phyloP scores from a whole-genome alignment of 805 yeast genomes.

The Hanseniaspora singularis region DNA sequence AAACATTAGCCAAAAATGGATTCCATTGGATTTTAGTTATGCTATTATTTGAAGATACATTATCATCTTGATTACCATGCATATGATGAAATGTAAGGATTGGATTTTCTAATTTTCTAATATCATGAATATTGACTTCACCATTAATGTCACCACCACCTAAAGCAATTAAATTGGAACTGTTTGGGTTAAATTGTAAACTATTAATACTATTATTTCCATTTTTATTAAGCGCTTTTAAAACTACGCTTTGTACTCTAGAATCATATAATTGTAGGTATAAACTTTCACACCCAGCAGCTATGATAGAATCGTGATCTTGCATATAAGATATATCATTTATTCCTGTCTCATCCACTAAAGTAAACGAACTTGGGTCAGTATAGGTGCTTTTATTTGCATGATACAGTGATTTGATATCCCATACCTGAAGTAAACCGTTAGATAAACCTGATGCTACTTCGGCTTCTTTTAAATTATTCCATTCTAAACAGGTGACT shows the following conservation, averaged over 20 bases:
- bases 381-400: slow-evolving; percentile 22
- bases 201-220: slow-evolving; percentile 40
- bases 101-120: slow-evolving; percentile 36
- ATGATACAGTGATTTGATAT: slow-evolving; percentile 37
- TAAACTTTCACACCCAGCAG: slow-evolving; percentile 56
- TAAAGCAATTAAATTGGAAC: slow-evolving; percentile 47
- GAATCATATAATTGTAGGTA: slow-evolving; percentile 41
- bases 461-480: slow-evolving; percentile 45
- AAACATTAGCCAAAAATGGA: slow-evolving; percentile 38
- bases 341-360: slow-evolving; percentile 37
- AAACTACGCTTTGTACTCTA: slow-evolving; percentile 28
- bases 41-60: slow-evolving; percentile 29
- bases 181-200: slow-evolving; percentile 46
- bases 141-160: slow-evolving; percentile 48
- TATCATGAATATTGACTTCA: slow-evolving; percentile 48
- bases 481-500: slow-evolving; percentile 70
- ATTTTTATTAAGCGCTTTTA: slow-evolving; percentile 15
- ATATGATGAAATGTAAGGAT: slow-evolving; percentile 25
- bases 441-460: slow-evolving; percentile 51
- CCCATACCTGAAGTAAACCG: slow-evolving; percentile 58
- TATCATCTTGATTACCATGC: slow-evolving; percentile 27
- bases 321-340: slow-evolving; percentile 66
- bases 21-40: slow-evolving; percentile 68
- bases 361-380: slow-evolving; percentile 19
- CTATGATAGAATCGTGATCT: slow-evolving; percentile 48